Base-by-base conservation (phyloP, 805 yeast genomes). In the Saturnispora quitensis region DNA sequence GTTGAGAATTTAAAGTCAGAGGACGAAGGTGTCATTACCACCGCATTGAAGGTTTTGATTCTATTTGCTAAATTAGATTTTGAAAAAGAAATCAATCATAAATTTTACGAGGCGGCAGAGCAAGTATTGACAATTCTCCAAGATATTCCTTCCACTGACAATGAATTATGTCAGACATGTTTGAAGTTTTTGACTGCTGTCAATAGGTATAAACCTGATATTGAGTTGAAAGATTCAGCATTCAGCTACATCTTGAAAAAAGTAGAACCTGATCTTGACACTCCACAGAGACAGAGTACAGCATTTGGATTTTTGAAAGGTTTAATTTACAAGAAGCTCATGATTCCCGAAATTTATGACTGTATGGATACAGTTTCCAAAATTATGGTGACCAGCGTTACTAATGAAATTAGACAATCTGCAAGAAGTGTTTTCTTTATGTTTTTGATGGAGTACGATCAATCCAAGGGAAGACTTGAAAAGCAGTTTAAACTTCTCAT, bases 391-490 rank as follows among this genome's bases (percentile, higher is more conserved):
- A 90, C 96, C 1, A 88, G 86, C 66, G 96, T 89, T 53, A 75
- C 91, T 3, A 78, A 78, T 48, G 89, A 84, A 61, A 86, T 89
- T 50, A 76, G 98, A 53, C 90, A 85, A 59, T 82, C 86, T 66
- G 81, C 97, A 8, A 77, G 98, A 67, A 78, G 87, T 56, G 81
- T 86, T 2, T 93, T 81, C 63, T 85, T 81, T 65, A 89, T 83
- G 60, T 93, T 93, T 60, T 69, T 93, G 62, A 85, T 89, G 85
- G 96, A 89, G 60, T 93, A 87, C 62, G 98, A 96, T 60, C 97
- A 91, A 69, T 89, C 98, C 33, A 76, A 82, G 59, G 89, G 91
- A 4, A 78, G 88, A 56, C 65, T 93, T 46, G 93, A 86, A 56
- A 86, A 84, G 59, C 95, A 88, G 57, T 83, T 91, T 68, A 81